A percentile compares a stretch with the other conserved stretches of the same genome.
These are phyloP conservation scores for Colletotrichum chrysophilum DNA, from an alignment of 2,329 filamentous ascomycete species.

Conservation along the genomic window DNA sequence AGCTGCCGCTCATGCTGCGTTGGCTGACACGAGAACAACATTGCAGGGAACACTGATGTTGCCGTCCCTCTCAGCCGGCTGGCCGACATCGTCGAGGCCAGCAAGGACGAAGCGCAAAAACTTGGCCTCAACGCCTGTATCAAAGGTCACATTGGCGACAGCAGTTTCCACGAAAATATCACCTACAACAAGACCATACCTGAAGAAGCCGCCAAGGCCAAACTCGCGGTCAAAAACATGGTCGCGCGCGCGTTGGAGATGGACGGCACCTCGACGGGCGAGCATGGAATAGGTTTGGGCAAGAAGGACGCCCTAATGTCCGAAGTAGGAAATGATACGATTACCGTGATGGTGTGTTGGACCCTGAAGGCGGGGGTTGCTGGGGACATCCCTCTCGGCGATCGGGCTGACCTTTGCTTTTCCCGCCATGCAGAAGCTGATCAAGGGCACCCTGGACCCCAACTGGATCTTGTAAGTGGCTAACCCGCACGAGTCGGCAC, in stretches of 20 bases:
- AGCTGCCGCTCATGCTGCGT: neutral
- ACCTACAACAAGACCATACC: conserved; percentile 77
- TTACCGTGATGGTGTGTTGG: conserved; percentile 74
- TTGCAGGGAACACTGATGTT: conserved; percentile 76
- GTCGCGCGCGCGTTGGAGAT: conserved; percentile 88
- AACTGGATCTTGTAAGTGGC: neutral
- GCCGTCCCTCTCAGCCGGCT: conserved; percentile 79
- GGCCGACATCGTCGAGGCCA: conserved; percentile 78
- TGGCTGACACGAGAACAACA: neutral
- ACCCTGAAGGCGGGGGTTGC: conserved; percentile 14
- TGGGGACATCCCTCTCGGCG: neutral
- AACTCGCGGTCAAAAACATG: conserved; percentile 84
- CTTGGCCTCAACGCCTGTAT: conserved; percentile 86
- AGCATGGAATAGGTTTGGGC: conserved; percentile 83
- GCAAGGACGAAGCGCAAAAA: conserved; percentile 86
- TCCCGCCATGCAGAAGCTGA: neutral
- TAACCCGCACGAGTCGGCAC: neutral
- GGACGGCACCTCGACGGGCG: conserved; percentile 91
- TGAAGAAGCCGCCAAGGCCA: conserved; percentile 78
- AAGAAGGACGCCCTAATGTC: conserved; percentile 81
- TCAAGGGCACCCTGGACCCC: neutral
- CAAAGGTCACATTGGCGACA: conserved; percentile 87
- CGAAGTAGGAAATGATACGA: conserved; percentile 80
- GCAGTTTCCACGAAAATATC: conserved; percentile 92
- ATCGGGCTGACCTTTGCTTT: neutral